A percentile compares a stretch with the other conserved stretches of the same genome.
Evolutionary conservation across 305 asterid species (phyloP).

Genomic region (Fraxinus greggii): DNA sequence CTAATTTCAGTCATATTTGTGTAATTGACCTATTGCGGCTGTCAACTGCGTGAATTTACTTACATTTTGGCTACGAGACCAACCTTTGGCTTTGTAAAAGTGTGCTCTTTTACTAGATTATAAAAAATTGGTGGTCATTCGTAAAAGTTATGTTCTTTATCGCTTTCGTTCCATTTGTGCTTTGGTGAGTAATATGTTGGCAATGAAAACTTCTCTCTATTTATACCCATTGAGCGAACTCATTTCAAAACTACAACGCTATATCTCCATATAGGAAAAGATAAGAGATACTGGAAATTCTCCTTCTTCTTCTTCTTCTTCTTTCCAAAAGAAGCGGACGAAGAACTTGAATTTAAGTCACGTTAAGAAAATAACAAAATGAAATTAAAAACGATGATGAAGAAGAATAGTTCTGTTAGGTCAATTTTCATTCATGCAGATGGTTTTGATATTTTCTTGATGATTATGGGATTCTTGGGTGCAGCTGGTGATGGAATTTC

Average conservation of each 20-base stretch:
- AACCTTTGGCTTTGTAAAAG: not conserved
- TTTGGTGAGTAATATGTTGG: not conserved
- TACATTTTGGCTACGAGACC: not conserved
- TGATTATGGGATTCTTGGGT: slow-evolving; percentile 69
- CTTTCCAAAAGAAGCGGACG: not conserved
- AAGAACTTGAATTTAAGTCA: not conserved
- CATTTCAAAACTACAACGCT: not conserved
- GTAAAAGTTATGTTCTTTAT: not conserved
- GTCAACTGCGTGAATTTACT: not conserved
- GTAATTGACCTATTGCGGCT: not conserved
- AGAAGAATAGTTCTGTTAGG: slow-evolving; percentile 34
- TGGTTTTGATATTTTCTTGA: slow-evolving; percentile 47
- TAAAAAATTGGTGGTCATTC: not conserved
- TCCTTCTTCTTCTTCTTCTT: not conserved
- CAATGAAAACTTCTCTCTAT: not conserved
- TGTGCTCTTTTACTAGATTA: not conserved
- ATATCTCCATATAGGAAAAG: not conserved
- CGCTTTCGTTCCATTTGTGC: not conserved
- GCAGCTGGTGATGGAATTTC: slow-evolving; percentile 71
- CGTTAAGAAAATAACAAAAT: not conserved
- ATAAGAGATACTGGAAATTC: not conserved
- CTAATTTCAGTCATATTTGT: too few relatives aligned
- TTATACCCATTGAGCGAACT: not conserved
- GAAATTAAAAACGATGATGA: not conserved
- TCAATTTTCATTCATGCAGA: slow-evolving; percentile 88